phyloP scores from a whole-genome alignment of 495 filamentous ascomycete species.

The Elaphomyces granulatus region DNA sequence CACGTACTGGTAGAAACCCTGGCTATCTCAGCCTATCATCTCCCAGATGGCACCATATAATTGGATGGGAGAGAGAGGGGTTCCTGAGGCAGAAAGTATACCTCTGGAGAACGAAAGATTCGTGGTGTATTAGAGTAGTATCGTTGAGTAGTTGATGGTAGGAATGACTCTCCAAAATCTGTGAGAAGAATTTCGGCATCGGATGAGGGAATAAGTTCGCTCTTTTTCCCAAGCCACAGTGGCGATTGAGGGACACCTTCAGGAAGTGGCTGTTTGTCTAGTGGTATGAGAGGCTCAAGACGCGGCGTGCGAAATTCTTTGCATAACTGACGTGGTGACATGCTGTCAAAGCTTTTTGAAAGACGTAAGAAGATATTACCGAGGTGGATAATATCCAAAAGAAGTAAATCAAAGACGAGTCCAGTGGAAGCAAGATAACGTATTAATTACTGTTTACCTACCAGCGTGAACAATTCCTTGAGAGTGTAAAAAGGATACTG shows the following conservation, averaged over 20 bases:
- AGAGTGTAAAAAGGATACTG: conserved; percentile 3
- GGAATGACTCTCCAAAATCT: conserved; percentile 25
- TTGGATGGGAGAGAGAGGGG: too few species aligned
- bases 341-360: background rate
- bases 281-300: conserved; percentile 8
- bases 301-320: conserved; percentile 10
- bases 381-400: conserved; percentile 12
- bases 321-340: conserved; percentile 9
- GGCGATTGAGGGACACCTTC: conserved; percentile 15
- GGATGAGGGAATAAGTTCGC: conserved; percentile 14
- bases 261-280: conserved; percentile 8
- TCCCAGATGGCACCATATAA: too few species aligned
- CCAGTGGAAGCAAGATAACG: background rate
- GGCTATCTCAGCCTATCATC: too few species aligned
- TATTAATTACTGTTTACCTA: background rate
- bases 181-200: conserved; percentile 17
- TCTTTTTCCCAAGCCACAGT: conserved; percentile 18
- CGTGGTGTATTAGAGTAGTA: too few species aligned
- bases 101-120: too few species aligned
- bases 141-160: conserved; percentile 11
- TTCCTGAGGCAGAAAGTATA: too few species aligned
- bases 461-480: conserved; percentile 7
- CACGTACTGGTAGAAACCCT: too few species aligned
- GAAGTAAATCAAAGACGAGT: too few species aligned
- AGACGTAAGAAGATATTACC: conserved; percentile 13